These are phyloP conservation scores for Hypoxylon rubiginosum DNA, from an alignment of 2,329 filamentous ascomycete genomes.

Conservation along the genomic window DNA sequence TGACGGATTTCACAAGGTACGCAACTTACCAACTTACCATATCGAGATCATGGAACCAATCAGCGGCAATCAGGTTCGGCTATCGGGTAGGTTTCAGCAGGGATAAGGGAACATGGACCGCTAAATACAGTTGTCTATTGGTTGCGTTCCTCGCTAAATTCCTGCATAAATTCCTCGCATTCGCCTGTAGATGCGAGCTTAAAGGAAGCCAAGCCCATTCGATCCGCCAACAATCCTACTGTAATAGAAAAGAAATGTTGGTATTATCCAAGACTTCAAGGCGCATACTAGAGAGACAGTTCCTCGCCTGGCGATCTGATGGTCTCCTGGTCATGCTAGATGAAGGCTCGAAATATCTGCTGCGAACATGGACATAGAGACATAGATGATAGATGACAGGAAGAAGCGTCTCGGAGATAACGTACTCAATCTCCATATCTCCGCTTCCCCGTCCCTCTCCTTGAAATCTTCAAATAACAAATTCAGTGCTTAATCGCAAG, in stretches of 20 bases:
- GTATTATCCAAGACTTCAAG: neutral
- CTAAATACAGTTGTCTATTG: slow-evolving; percentile 12
- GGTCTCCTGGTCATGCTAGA: too few relatives aligned
- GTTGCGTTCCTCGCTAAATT: slow-evolving; percentile 19
- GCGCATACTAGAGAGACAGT: neutral
- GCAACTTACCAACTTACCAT: neutral
- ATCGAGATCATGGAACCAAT: slow-evolving; percentile 4
- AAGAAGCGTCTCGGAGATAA: neutral
- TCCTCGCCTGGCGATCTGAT: neutral
- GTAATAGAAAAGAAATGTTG: too few relatives aligned
- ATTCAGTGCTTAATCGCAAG: neutral
- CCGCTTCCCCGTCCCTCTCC: neutral
- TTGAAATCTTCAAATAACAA: neutral
- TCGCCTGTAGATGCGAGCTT: neutral
- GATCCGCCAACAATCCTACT: neutral
- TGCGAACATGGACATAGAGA: neutral
- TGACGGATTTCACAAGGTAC: neutral
- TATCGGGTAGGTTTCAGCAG: neutral
- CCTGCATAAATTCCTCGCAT: neutral
- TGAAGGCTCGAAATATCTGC: neutral
- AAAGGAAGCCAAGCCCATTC: neutral
- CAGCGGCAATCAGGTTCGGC: neutral
- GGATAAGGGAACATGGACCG: slow-evolving; percentile 2
- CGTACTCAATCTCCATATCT: neutral
- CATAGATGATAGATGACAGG: too few relatives aligned